A percentile compares a stretch with the other conserved stretches of the same genome.
Evolutionary conservation across 2,329 filamentous ascomycete species (phyloP).

Genomic region (Penicillium sp.): DNA sequence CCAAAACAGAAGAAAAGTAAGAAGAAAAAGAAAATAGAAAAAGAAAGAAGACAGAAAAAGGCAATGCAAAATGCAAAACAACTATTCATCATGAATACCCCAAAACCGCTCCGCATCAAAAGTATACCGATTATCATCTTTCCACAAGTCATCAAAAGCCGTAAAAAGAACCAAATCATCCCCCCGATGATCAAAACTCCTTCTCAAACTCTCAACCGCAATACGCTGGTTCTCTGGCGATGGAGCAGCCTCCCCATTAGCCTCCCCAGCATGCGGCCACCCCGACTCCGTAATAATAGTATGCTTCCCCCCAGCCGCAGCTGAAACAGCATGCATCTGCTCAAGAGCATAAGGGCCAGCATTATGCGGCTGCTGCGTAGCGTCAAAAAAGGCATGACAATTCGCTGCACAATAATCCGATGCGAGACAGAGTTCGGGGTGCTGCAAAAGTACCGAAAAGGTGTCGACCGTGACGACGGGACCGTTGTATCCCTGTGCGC

Average conservation of each 20-base stretch:
- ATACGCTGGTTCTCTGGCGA: conserved; percentile 63
- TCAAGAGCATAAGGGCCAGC: conserved; percentile 67
- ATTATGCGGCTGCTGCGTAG: conserved; percentile 56
- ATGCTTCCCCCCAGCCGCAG: conserved; percentile 55
- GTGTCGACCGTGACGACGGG: conserved; percentile 80
- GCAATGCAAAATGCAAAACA: background rate
- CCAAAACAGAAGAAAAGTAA: background rate
- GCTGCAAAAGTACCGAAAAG: conserved; percentile 63
- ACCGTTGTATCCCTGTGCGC: conserved; percentile 65
- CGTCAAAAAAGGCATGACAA: conserved; percentile 80
- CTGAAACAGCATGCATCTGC: conserved; percentile 52
- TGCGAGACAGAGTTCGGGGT: conserved; percentile 68
- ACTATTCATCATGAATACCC: conserved; percentile 54
- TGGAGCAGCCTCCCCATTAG: conserved; percentile 69
- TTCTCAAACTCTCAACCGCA: conserved; percentile 66
- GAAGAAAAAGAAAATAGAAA: background rate
- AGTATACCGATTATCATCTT: conserved; percentile 60
- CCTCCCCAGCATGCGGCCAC: conserved; percentile 70
- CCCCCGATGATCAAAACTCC: conserved; percentile 50
- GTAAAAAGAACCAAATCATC: conserved; percentile 67
- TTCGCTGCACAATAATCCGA: conserved; percentile 82
- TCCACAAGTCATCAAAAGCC: conserved; percentile 79
- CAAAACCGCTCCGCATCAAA: conserved; percentile 75
- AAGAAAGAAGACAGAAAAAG: background rate
- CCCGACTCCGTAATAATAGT: conserved; percentile 79